Conservation (phyloP, 208 protist species). For the Wallacemonas sp. region DNA sequence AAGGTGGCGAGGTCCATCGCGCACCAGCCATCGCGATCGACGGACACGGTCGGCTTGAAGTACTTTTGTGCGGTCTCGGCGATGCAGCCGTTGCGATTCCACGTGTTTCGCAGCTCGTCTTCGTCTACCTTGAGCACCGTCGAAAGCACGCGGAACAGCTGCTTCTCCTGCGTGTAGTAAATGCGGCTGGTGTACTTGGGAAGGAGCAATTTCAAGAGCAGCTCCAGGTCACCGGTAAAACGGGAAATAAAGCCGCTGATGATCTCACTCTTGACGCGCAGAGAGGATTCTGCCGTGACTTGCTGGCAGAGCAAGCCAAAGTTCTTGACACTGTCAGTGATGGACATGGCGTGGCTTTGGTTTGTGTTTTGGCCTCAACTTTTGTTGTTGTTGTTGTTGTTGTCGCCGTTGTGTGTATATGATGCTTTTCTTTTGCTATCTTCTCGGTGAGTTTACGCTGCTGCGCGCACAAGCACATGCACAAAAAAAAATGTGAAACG, state of each 20-base stretch:
- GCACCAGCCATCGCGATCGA: conserved; percentile 36
- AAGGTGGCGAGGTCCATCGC: conserved; percentile 30
- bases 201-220: conserved; percentile 69
- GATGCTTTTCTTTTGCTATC: too few species aligned
- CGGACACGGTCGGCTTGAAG: conserved; percentile 28
- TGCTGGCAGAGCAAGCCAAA: conserved; percentile 62
- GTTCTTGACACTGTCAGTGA: conserved; percentile 25
- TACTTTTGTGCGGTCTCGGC: conserved; percentile 51
- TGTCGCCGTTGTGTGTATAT: too few species aligned
- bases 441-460: too few species aligned
- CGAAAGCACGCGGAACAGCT: conserved; percentile 64
- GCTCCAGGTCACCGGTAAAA: conserved; percentile 52
- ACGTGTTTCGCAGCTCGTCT: conserved; percentile 45
- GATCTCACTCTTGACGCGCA: conserved; percentile 68
- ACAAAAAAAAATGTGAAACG: too few species aligned
- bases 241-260: conserved; percentile 50
- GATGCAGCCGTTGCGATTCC: conserved; percentile 66
- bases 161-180: conserved; percentile 81
- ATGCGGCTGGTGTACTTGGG: conserved; percentile 66
- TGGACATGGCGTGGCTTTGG: background rate
- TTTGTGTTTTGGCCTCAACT: too few species aligned
- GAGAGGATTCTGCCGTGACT: conserved; percentile 45
- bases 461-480: too few species aligned
- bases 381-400: too few species aligned
- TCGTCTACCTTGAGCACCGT: conserved; percentile 31